phyloP scores from a whole-genome alignment of 345 rosid species.

The Lepidium didymum region DNA sequence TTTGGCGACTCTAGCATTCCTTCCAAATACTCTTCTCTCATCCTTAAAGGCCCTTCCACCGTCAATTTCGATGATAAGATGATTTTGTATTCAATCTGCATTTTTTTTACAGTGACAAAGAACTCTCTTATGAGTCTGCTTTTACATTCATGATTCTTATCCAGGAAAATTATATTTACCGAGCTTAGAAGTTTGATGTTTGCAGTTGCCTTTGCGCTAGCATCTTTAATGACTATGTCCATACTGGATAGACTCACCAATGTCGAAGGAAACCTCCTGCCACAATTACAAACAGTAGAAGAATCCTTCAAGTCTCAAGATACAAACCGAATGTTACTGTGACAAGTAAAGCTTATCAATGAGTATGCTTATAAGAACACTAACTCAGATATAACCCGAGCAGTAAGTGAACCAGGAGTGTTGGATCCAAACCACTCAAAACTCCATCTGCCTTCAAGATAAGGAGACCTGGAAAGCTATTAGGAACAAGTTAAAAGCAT shows the following conservation, averaged over 20 bases:
- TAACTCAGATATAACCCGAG: conserved; percentile 59
- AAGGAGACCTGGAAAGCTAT: conserved; percentile 83
- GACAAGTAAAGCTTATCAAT: neutral
- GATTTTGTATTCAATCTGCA: conserved; percentile 77
- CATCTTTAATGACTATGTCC: conserved; percentile 68
- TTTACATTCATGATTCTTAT: neutral
- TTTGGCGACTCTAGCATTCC: conserved; percentile 69
- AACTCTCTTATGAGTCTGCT: neutral
- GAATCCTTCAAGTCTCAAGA: neutral
- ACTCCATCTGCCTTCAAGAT: conserved; percentile 86
- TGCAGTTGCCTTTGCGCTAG: conserved; percentile 49
- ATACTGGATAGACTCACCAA: conserved; percentile 62
- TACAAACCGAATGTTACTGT: neutral
- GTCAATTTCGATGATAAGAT: conserved; percentile 51
- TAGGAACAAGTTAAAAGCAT: conserved; percentile 34
- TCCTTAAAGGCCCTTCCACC: conserved; percentile 87
- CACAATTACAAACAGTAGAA: neutral
- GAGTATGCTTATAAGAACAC: conserved; percentile 23
- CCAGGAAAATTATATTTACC: conserved; percentile 26
- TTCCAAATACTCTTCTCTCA: conserved; percentile 85
- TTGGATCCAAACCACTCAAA: conserved; percentile 92
- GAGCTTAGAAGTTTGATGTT: conserved; percentile 53
- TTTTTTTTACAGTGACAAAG: neutral
- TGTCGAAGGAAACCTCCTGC: conserved; percentile 71
- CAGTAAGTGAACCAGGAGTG: conserved; percentile 64